These are phyloP conservation scores for Fusarium bactridioides DNA, from an alignment of 2,329 filamentous ascomycete genomes.

Conservation along the genomic window DNA sequence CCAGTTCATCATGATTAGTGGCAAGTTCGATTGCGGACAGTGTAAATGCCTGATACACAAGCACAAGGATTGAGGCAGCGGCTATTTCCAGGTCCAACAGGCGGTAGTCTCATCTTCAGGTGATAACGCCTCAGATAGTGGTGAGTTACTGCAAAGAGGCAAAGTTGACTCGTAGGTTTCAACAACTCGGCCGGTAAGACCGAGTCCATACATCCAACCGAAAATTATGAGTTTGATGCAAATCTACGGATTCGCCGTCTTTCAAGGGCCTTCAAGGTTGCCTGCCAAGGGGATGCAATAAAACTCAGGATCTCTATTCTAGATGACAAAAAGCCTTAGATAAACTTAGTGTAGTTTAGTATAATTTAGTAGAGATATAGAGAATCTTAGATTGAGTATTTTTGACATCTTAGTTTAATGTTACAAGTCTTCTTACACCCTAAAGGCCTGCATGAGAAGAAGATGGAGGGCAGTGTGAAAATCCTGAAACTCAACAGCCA, in stretches of 20 bases:
- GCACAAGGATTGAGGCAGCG: constrained; percentile 24
- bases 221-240: not conserved
- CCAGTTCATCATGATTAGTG: not conserved
- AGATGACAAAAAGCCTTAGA: too few relatives aligned
- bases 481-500: constrained; percentile 25
- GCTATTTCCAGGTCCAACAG: constrained; percentile 21
- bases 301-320: too few relatives aligned
- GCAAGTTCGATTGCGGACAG: not conserved
- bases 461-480: constrained; percentile 30
- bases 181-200: not conserved
- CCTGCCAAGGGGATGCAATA: not conserved
- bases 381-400: too few relatives aligned
- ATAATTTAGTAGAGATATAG: too few relatives aligned
- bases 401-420: too few relatives aligned
- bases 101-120: constrained; percentile 26
- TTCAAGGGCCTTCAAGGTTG: constrained; percentile 26
- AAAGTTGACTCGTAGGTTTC: constrained; percentile 2
- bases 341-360: too few relatives aligned
- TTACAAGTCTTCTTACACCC: too few relatives aligned
- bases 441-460: not conserved
- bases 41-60: constrained; percentile 28
- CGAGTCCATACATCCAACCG: not conserved
- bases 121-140: not conserved
- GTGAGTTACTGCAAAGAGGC: not conserved
- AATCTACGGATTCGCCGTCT: constrained; percentile 26